Evolutionary conservation across 495 filamentous ascomycete genomes (phyloP), one percentile per base, ranked within the genome.

Genomic region (Penicillium bialowiezense): DNA sequence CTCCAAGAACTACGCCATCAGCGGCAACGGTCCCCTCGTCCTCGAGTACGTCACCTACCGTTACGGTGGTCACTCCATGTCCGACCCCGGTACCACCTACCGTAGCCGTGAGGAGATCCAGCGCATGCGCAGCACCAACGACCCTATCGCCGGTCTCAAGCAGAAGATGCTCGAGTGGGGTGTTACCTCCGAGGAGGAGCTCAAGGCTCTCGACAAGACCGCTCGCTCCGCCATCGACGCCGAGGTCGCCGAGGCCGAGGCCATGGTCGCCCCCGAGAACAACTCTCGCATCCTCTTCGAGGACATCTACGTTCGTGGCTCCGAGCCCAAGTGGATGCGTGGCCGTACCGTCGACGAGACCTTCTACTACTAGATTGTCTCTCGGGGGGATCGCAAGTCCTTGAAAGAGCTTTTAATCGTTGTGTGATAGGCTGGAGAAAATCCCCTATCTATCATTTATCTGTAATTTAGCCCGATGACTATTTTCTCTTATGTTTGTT

Each of bases 1-100:
- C 80, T 89, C 85, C 63, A 96, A 91, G 77, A 75, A 92, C 60
- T 95, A 85, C 76, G 85, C 88, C 51, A 68, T 76, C 48, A 75
- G 80, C 48, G 91, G 86, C 66, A 88, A 95, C 59, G 91, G 95
- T 31, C 93, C 93, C 41, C 77, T 98, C 42, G 95, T 98, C 62
- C 84, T 95, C 71, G 93, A 98, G 76, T 98, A 95, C 72, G 92
- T 98, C 65, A 98, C 93, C 61, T 98, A 98, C 85, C 86, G 93
- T 50, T 98, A 98, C 71, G 93, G 93, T 65, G 93, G 93, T 39
- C 93, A 98, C 85, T 95, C 89, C 68, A 98, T 98, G 93, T 95
- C 89, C 67, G 93, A 98, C 71, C 93, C 93, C 48, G 93, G 93
- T 69, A 98, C 93, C 65, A 98, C 93, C 56, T 98, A 98, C 83